Conservation (phyloP, 2,329 filamentous ascomycete genomes). For the Cryoendolithus antarcticus region DNA sequence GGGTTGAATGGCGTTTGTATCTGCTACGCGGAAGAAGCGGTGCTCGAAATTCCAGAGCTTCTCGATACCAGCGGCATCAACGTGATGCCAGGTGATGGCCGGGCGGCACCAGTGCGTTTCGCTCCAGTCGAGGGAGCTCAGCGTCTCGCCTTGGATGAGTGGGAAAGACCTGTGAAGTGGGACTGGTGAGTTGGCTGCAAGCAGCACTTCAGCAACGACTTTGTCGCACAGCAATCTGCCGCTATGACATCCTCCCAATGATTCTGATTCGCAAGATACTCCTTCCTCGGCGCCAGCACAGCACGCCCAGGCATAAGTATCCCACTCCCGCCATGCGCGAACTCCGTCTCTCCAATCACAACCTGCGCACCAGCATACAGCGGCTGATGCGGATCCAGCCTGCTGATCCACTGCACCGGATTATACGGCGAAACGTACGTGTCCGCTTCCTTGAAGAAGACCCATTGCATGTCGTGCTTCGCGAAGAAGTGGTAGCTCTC, state of each 20-base stretch:
- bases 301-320: slow-evolving; percentile 34
- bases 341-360: slow-evolving; percentile 20
- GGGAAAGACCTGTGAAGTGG: slow-evolving; percentile 25
- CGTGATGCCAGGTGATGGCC: slow-evolving; percentile 25
- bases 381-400: slow-evolving; percentile 29
- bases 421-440: slow-evolving; percentile 33
- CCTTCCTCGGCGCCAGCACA: slow-evolving; percentile 18
- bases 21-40: slow-evolving; percentile 17
- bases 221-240: slow-evolving; percentile 25
- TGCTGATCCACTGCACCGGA: slow-evolving; percentile 33
- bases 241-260: slow-evolving; percentile 23
- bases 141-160: slow-evolving; percentile 26
- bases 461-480: slow-evolving; percentile 35
- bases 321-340: slow-evolving; percentile 37
- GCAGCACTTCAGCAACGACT: slow-evolving; percentile 23
- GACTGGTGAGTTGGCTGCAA: slow-evolving; percentile 19
- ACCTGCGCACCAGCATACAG: slow-evolving; percentile 36
- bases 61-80: slow-evolving; percentile 15
- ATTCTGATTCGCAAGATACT: slow-evolving; percentile 10
- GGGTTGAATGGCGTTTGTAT: slow-evolving; percentile 22
- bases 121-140: slow-evolving; percentile 23
- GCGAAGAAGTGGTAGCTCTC: slow-evolving; percentile 22
- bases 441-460: slow-evolving; percentile 42
- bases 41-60: slow-evolving; percentile 22
- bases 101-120: slow-evolving; percentile 26